Conservation (phyloP, 208 protist species). For the Leishmania major region DNA sequence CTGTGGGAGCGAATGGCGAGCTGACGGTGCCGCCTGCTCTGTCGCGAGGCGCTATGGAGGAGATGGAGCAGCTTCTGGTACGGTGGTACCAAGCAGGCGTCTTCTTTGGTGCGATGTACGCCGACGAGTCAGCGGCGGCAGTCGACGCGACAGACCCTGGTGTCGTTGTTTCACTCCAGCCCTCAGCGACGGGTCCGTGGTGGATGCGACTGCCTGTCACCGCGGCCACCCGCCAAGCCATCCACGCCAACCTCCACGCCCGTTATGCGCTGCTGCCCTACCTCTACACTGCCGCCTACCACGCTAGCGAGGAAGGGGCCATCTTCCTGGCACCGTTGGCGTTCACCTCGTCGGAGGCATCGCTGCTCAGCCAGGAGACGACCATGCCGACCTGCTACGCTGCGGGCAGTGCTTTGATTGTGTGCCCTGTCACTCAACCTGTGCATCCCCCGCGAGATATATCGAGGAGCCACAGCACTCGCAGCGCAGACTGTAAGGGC, state of each 20-base stretch:
- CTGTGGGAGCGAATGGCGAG: neutral
- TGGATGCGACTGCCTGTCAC: slow-evolving; percentile 23
- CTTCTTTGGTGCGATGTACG: slow-evolving; percentile 95
- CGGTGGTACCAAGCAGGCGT: slow-evolving; percentile 96
- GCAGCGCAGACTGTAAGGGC: neutral
- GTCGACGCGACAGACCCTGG: slow-evolving; percentile 64
- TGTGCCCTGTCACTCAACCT: slow-evolving; percentile 33
- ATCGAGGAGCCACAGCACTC: neutral
- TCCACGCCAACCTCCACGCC: slow-evolving; percentile 26
- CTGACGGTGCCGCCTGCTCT: neutral
- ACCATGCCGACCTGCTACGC: slow-evolving; percentile 19
- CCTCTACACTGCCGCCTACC: slow-evolving; percentile 94
- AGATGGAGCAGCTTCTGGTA: slow-evolving; percentile 86
- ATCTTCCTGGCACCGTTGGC: slow-evolving; percentile 88
- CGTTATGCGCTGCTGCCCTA: slow-evolving; percentile 95
- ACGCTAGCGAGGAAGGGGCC: slow-evolving; percentile 57
- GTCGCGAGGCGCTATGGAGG: neutral
- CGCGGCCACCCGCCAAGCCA: slow-evolving; percentile 5
- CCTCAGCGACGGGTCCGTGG: slow-evolving; percentile 10
- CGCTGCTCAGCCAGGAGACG: too few species aligned
- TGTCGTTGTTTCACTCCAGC: neutral
- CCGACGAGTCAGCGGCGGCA: slow-evolving; percentile 86
- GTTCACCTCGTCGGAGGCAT: slow-evolving; percentile 52
- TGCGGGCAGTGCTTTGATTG: slow-evolving; percentile 31
- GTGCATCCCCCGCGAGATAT: neutral